A percentile compares a stretch with the other conserved stretches of the same genome.
These are phyloP conservation scores for Alternaria arborescens DNA, from an alignment of 2,329 filamentous ascomycete species.

Conservation along the genomic window DNA sequence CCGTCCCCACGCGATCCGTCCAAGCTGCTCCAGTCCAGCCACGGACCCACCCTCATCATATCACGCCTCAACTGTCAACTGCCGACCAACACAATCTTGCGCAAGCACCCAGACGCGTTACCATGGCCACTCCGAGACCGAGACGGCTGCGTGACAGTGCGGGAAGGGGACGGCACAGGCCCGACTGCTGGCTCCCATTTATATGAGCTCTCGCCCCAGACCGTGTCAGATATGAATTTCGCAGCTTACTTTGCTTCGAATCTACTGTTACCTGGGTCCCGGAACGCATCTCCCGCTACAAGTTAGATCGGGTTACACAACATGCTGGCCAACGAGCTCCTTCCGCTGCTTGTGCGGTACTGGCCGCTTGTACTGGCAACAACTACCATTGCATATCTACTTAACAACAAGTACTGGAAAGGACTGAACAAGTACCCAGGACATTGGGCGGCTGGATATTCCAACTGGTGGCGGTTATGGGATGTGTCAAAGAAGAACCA, in stretches of 20 bases:
- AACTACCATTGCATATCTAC: constrained; percentile 44
- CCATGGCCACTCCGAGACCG: constrained; percentile 16
- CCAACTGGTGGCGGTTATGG: constrained; percentile 77
- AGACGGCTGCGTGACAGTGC: constrained; percentile 1
- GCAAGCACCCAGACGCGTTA: constrained; percentile 6
- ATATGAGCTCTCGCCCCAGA: constrained; percentile 16
- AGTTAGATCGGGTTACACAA: constrained; percentile 20
- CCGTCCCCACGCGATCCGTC: constrained; percentile 20
- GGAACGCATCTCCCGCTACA: constrained; percentile 14
- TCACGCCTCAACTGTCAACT: constrained; percentile 24
- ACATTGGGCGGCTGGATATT: constrained; percentile 71
- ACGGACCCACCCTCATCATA: constrained; percentile 21
- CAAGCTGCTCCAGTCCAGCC: constrained; percentile 16
- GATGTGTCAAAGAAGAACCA: constrained; percentile 72
- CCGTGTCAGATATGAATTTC: constrained; percentile 13
- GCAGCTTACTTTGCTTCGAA: constrained; percentile 7
- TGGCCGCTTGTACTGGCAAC: constrained; percentile 54
- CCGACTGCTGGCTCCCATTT: constrained; percentile 11
- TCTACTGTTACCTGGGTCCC: constrained; percentile 15
- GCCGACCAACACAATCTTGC: constrained; percentile 24
- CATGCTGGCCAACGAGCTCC: constrained; percentile 50
- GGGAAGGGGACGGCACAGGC: constrained; percentile 1
- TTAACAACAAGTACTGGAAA: constrained; percentile 59
- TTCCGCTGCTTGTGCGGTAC: constrained; percentile 48
- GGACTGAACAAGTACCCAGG: constrained; percentile 77